phyloP scores from a whole-genome alignment of 139 green algal genomes.

The Chlorella sorokiniana region DNA sequence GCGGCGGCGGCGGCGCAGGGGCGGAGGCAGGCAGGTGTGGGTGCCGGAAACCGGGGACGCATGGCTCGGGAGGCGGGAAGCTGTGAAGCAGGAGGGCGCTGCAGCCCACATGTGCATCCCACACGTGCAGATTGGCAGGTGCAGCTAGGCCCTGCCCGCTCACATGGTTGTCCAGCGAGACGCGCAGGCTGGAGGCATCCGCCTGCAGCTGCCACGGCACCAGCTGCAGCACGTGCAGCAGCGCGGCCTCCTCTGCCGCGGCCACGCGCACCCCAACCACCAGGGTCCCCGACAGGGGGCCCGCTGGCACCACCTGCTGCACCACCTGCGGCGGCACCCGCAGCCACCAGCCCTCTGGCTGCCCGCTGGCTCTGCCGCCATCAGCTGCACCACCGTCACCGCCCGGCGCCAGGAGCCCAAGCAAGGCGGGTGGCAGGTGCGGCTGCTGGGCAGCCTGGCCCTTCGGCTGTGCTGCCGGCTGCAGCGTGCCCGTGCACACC shows the following conservation, averaged over 20 bases:
- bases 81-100: not conserved
- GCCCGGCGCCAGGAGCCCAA: too few relatives aligned
- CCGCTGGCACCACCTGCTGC: conserved; percentile 21
- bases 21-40: not conserved
- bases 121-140: not conserved
- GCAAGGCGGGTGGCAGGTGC: too few relatives aligned
- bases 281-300: conserved; percentile 17
- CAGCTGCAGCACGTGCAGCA: conserved; percentile 71
- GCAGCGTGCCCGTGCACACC: not conserved
- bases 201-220: conserved; percentile 85
- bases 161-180: conserved; percentile 73
- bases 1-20: not conserved
- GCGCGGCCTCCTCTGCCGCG: conserved; percentile 18
- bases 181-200: conserved; percentile 71
- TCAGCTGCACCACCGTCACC: too few relatives aligned
- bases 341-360: conserved; percentile 51
- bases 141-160: not conserved
- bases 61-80: too few relatives aligned
- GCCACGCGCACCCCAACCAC: conserved; percentile 29
- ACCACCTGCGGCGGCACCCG: conserved; percentile 46
- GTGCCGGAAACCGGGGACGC: not conserved
- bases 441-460: too few relatives aligned
- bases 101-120: not conserved
- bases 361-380: not conserved
- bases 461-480: not conserved